Conservation (phyloP, 495 filamentous ascomycete genomes). For the Delitschia confertaspora region DNA sequence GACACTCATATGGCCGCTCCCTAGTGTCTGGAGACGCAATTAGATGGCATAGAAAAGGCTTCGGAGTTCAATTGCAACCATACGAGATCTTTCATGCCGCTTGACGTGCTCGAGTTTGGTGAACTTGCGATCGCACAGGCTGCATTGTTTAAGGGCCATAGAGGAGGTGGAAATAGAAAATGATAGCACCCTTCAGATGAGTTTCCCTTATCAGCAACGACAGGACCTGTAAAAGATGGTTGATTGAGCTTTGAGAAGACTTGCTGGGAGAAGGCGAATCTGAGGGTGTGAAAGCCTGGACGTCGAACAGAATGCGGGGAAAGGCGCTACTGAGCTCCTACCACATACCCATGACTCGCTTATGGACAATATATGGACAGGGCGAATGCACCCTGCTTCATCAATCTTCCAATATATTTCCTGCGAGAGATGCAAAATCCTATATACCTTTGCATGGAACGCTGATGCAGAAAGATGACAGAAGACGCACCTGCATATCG, state of each 20-base stretch:
- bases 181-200: too few species aligned
- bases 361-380: conserved; percentile 15
- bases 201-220: too few species aligned
- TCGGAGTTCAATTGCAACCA: conserved; percentile 22
- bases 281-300: conserved; percentile 2
- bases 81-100: conserved; percentile 47
- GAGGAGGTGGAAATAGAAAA: conserved; percentile 3
- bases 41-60: background rate
- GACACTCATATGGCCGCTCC: conserved; percentile 47
- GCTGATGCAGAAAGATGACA: too few species aligned
- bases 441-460: too few species aligned
- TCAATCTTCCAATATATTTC: too few species aligned
- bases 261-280: conserved; percentile 16
- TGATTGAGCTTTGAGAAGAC: too few species aligned
- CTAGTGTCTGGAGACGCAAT: conserved; percentile 41
- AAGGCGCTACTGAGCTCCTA: background rate
- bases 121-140: conserved; percentile 45
- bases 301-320: conserved; percentile 22
- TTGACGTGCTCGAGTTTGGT: conserved; percentile 50
- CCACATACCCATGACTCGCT: conserved; percentile 18
- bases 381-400: conserved; percentile 13
- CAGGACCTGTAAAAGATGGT: too few species aligned
- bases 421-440: too few species aligned
- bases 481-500: too few species aligned
- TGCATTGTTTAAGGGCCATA: conserved; percentile 45